phyloP scores from a whole-genome alignment of 1,284 basidiomycete genomes.

The Ceratobasidium sp. region DNA sequence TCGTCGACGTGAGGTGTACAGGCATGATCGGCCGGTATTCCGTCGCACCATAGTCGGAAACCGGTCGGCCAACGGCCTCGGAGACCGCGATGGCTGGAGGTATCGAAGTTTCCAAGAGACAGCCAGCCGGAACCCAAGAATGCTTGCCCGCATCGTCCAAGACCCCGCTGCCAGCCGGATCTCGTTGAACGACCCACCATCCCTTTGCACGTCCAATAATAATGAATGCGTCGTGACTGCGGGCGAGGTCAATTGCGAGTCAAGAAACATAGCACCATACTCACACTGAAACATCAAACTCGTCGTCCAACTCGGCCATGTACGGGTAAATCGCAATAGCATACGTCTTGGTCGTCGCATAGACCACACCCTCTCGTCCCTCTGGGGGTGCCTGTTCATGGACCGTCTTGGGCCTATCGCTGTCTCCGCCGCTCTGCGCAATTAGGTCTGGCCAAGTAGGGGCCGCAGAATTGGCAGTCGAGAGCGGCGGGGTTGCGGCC shows the following conservation, averaged over 20 bases:
- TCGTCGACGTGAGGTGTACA: constrained; percentile 86
- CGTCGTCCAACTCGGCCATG: constrained; percentile 95
- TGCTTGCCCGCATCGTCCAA: constrained; percentile 78
- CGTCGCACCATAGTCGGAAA: constrained; percentile 39
- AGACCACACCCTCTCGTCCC: constrained; percentile 44
- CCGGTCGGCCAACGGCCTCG: constrained; percentile 56
- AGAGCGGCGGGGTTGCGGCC: constrained; percentile 38
- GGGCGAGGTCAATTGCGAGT: constrained; percentile 3
- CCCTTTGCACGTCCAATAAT: constrained; percentile 93
- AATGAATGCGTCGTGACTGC: constrained; percentile 87
- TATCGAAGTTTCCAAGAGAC: constrained; percentile 89
- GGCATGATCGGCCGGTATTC: constrained; percentile 71
- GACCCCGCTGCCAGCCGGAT: constrained; percentile 82
- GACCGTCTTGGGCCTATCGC: neutral
- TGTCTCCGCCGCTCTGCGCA: constrained; percentile 14
- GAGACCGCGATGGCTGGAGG: constrained; percentile 79
- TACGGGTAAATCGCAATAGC: constrained; percentile 94
- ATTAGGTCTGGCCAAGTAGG: constrained; percentile 22
- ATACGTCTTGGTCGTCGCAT: constrained; percentile 74
- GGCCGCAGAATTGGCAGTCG: constrained; percentile 15
- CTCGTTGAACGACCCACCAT: constrained; percentile 99
- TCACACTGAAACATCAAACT: constrained; percentile 96
- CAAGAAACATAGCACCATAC: constrained; percentile 49
- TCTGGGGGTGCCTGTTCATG: constrained; percentile 17
- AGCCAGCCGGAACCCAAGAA: constrained; percentile 91